Conservation (phyloP, 768 basidiomycete genomes). For the Auricularia cornea region DNA sequence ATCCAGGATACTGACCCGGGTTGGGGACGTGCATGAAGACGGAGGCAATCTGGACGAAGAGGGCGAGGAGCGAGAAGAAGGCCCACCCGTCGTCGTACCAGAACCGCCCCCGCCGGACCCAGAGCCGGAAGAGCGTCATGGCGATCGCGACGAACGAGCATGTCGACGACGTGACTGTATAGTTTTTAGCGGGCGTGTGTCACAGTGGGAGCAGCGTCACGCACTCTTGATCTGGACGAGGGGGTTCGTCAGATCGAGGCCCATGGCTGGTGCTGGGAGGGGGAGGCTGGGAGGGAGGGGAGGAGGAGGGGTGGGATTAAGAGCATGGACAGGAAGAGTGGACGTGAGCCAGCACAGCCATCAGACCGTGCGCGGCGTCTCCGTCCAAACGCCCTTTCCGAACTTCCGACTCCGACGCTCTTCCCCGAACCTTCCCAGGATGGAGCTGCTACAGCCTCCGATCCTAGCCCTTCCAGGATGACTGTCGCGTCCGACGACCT, state of each 20-base stretch:
- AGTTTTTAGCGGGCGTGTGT: background rate
- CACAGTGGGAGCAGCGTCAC: background rate
- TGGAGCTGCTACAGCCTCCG: too few relatives aligned
- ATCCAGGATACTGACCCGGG: background rate
- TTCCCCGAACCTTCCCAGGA: too few relatives aligned
- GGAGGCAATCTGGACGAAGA: background rate
- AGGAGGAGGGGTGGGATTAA: too few relatives aligned
- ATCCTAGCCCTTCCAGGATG: too few relatives aligned
- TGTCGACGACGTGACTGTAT: background rate
- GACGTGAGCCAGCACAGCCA: too few relatives aligned
- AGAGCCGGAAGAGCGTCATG: background rate
- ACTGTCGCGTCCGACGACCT: background rate
- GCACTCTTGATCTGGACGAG: background rate
- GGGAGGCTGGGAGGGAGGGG: too few relatives aligned
- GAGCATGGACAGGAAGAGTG: too few relatives aligned
- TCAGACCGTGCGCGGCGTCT: too few relatives aligned
- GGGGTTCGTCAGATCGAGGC: background rate
- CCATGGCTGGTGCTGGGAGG: background rate
- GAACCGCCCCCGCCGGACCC: background rate
- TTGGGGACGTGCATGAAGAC: background rate
- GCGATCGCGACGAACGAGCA: background rate
- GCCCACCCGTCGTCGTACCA: conserved; percentile 1
- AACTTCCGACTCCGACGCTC: too few relatives aligned
- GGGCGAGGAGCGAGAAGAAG: background rate
- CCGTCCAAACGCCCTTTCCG: too few relatives aligned